A percentile compares a stretch with the other conserved stretches of the same genome.
phyloP scores from a whole-genome alignment of 768 basidiomycete genomes.

The Saitozyma podzolica region DNA sequence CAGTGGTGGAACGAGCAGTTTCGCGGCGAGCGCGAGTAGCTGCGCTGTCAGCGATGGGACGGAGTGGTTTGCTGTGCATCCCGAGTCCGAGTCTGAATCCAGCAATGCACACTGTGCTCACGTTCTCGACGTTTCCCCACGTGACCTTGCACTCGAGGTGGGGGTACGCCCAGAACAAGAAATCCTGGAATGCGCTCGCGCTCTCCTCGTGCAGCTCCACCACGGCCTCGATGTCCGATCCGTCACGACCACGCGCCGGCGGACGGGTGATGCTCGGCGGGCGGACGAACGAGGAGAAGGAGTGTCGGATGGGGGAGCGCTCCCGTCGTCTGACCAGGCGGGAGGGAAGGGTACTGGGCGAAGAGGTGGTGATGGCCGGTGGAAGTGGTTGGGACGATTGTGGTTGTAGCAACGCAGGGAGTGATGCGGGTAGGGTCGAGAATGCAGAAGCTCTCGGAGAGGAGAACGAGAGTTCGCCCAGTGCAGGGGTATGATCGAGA shows the following conservation, averaged over 20 bases:
- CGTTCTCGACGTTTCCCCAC: slow-evolving; percentile 90
- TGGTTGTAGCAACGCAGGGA: too few species aligned
- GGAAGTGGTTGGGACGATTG: neutral
- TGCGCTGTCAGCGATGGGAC: slow-evolving; percentile 11
- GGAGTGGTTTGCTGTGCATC: neutral
- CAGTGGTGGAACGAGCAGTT: slow-evolving; percentile 77
- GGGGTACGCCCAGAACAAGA: slow-evolving; percentile 88
- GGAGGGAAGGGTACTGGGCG: neutral
- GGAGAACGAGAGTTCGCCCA: neutral
- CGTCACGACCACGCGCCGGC: neutral
- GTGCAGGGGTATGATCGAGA: neutral
- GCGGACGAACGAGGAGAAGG: slow-evolving; percentile 26
- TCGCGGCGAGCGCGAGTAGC: slow-evolving; percentile 80
- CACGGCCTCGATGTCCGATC: slow-evolving; percentile 64
- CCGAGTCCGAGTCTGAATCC: neutral
- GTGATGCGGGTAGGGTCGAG: neutral
- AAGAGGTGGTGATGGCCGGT: neutral
- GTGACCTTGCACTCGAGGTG: slow-evolving; percentile 89
- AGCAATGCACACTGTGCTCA: slow-evolving; percentile 24
- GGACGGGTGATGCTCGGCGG: neutral
- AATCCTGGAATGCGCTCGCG: slow-evolving; percentile 87
- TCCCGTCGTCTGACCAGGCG: neutral
- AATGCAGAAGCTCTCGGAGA: neutral
- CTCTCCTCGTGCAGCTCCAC: slow-evolving; percentile 89
- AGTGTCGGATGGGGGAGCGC: slow-evolving; percentile 25